Base-by-base conservation (phyloP, 495 filamentous ascomycete genomes). In the Clavariopsis aquatica region DNA sequence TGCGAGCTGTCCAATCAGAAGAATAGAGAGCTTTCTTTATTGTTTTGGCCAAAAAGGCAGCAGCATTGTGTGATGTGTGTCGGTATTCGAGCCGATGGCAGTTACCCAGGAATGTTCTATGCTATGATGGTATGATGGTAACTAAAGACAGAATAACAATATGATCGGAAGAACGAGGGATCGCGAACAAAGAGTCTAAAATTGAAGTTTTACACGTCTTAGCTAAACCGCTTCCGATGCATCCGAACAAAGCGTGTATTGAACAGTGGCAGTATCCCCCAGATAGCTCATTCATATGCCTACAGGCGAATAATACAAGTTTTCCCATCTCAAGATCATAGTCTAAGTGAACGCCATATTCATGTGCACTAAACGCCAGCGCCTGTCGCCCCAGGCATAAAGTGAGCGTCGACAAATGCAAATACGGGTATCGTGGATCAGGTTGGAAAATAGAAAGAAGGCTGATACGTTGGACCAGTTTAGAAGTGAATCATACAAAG, bases 371-470 rank as follows among this genome's bases (percentile, higher is more conserved):
- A 53, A 59, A 65, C 54, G 62, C 62, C 54, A 41, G 62, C 62
- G 62, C 54, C 19, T 49, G 28, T 24, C 28, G 38, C 43, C n/a
- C 52, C 45, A 24, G 10, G n/a, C 17, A 52, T 26, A 36, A 49
- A 59, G 17, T 12, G 60, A 58, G 34, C 27, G 52, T 58, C 29
- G 6, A 53, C 20, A 27, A 43, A 38, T n/a, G 27, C 27, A 47
- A 52, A 52, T 7, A 26, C 57, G 62, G 62, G 62, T 65, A 65
- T 65, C 62, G 62, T 41, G 31, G 36, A 45, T 10, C 6, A 41
- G 29, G 24, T n/a, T 52, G 20, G 46, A 41, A 28, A 1, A 29
- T 29, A 62, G 24, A 53, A 55, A 20, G n/a, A n/a, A 23, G 28
- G 26, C 49, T n/a, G 20, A 34, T 34, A 34, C 31, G 12, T 34